phyloP scores from a whole-genome alignment of 2,329 filamentous ascomycete genomes.

The Talaromyces sp. region DNA sequence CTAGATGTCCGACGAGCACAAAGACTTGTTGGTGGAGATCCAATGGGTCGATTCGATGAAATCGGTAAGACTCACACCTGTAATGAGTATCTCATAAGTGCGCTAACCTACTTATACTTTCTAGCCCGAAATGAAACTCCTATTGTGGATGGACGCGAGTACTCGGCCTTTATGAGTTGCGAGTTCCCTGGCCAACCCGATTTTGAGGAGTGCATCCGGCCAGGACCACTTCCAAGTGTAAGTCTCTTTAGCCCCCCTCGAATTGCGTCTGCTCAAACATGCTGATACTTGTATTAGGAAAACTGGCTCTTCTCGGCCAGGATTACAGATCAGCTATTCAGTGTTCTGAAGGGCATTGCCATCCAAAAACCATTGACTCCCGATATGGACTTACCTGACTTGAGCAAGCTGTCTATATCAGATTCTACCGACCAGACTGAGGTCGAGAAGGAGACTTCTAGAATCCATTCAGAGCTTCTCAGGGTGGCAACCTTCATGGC shows the following conservation, averaged over 20 bases:
- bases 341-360: constrained; percentile 34
- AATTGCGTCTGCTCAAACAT: background rate
- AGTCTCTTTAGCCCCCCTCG: constrained; percentile 4
- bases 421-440: constrained; percentile 38
- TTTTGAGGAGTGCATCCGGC: constrained; percentile 43
- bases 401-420: constrained; percentile 29
- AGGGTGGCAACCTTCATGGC: constrained; percentile 36
- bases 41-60: constrained; percentile 38
- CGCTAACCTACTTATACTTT: constrained; percentile 2
- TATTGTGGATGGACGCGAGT: constrained; percentile 39
- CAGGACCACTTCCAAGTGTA: constrained; percentile 44
- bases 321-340: constrained; percentile 40
- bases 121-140: constrained; percentile 35
- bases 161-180: constrained; percentile 45
- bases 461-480: constrained; percentile 38
- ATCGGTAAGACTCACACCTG: constrained; percentile 35
- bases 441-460: constrained; percentile 37
- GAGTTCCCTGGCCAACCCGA: constrained; percentile 37
- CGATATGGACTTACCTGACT: constrained; percentile 30
- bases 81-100: background rate
- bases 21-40: constrained; percentile 42
- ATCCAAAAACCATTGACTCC: constrained; percentile 35
- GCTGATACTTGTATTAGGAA: constrained; percentile 33
- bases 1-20: constrained; percentile 46
- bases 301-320: constrained; percentile 39